Base-by-base conservation (phyloP, 805 yeast genomes). In the Myxozyma vanderwaltii region DNA sequence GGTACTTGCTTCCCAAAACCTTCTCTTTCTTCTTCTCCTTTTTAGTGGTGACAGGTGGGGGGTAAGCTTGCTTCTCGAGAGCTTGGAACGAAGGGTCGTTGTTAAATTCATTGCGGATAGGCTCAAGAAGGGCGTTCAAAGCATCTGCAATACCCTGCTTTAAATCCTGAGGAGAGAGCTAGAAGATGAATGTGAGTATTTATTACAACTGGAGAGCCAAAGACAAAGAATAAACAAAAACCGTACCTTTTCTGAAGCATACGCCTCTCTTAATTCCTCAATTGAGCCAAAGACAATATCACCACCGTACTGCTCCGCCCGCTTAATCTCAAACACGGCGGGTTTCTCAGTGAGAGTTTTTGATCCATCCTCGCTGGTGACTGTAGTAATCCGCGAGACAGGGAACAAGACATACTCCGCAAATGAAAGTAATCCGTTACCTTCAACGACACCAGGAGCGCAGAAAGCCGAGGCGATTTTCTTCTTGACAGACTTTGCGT, bases 231-330 rank as follows among this genome's bases (percentile, higher is more conserved):
- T n/a, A n/a, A n/a, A n/a, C n/a, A n/a, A n/a, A n/a, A n/a, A n/a
- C n/a, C n/a, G n/a, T 23, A 49, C 54, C 54, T 83, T 83, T 72
- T 87, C 88, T 31, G 81, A 79, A 46, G 81, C 86, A 76, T 81
- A 94, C 67, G 87, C 96, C 38, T 76, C 76, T 72, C 86, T 86
- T 69, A 94, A 77, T 39, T 83, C 81, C 19, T 82, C 91, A 67
- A 89, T 78, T 19, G 88, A 78, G 43, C 71, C 71, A 81, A 83
- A 94, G 49, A 86, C 78, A 58, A 94, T 79, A 67, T 96, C 86
- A 52, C 99, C 99, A 67, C 99, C 99, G 74, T 89, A 94, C 76
- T 94, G 86, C 74, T 94, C 99, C 49, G 97, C 97, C 76, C 99
- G 87, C 70, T 87, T 84, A 67, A 94, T 84, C 72, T 74, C 78